Conservation (phyloP, 179 eudicot species). For the Beta lomatogona region DNA sequence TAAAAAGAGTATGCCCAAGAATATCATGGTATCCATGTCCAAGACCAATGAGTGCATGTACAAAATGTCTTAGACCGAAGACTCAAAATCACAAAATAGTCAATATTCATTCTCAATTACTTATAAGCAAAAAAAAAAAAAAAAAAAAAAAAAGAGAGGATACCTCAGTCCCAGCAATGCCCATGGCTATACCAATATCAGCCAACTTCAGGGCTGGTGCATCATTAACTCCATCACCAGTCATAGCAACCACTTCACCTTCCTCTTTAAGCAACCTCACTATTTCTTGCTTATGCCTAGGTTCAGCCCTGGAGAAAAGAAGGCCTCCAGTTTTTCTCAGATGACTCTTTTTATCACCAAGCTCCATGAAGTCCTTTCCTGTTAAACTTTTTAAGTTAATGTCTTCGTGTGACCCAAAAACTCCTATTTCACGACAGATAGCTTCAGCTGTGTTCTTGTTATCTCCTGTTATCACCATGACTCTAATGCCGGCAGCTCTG, state of each 20-base stretch:
- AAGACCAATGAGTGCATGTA: neutral
- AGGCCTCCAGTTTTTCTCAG: conserved; percentile 48
- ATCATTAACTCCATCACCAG: conserved; percentile 98
- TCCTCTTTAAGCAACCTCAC: conserved; percentile 65
- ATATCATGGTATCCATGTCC: conserved; percentile 3
- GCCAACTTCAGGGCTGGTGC: conserved; percentile 97
- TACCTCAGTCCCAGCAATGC: conserved; percentile 98
- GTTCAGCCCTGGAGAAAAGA: conserved; percentile 59
- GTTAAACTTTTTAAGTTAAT: conserved; percentile 47
- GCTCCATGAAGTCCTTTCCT: conserved; percentile 54
- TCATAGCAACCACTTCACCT: conserved; percentile 99
- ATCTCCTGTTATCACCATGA: conserved; percentile 64
- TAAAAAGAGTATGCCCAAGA: neutral
- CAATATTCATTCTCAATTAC: neutral
- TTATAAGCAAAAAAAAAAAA: neutral
- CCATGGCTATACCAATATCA: conserved; percentile 99
- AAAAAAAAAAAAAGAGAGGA: neutral
- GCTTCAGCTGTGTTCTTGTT: conserved; percentile 65
- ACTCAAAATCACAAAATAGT: neutral
- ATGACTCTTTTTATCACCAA: conserved; percentile 41
- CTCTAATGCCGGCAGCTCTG: conserved; percentile 63
- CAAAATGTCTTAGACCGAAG: neutral
- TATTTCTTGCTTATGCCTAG: conserved; percentile 55
- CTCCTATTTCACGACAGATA: conserved; percentile 57
- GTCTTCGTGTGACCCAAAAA: conserved; percentile 49